Percentiles rank a stretch among this genome's conserved stretches.
Evolutionary conservation across 2,329 filamentous ascomycete species (phyloP).

Genomic region (Arthrinium puccinioides): DNA sequence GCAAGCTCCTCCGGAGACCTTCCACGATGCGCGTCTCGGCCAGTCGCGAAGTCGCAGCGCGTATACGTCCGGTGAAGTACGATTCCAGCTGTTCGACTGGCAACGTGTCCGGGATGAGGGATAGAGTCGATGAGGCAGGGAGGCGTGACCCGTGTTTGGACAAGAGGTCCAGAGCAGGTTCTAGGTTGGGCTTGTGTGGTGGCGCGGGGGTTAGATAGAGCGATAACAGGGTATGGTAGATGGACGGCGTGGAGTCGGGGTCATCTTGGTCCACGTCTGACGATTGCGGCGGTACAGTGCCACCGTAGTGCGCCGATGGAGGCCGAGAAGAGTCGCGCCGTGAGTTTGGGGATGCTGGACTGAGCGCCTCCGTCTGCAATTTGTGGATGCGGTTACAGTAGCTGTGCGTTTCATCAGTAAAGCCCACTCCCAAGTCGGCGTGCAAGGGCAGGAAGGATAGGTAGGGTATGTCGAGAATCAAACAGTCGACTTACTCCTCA

Average conservation of each 20-base stretch:
- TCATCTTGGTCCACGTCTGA: constrained; percentile 30
- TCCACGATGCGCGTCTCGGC: constrained; percentile 75
- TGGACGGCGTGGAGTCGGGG: constrained; percentile 56
- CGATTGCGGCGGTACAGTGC: constrained; percentile 7
- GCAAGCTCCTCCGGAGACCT: constrained; percentile 69
- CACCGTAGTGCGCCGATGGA: constrained; percentile 16
- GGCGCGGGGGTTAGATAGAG: constrained; percentile 79
- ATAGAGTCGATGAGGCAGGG: constrained; percentile 77
- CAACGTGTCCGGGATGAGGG: constrained; percentile 74
- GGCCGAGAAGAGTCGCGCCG: constrained; percentile 23
- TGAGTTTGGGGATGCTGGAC: constrained; percentile 21
- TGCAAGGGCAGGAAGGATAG: no score
- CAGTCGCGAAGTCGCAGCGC: constrained; percentile 73
- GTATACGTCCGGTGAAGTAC: constrained; percentile 88
- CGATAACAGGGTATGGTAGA: constrained; percentile 85
- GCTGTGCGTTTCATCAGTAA: constrained; percentile 29
- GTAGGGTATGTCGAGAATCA: neutral
- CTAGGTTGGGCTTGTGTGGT: constrained; percentile 64
- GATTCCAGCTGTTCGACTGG: constrained; percentile 74
- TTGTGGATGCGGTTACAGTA: constrained; percentile 87
- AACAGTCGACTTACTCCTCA: constrained; percentile 64
- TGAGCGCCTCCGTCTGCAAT: constrained; percentile 37
- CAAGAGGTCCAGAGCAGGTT: constrained; percentile 78
- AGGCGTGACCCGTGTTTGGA: constrained; percentile 87
- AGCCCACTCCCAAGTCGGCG: no score